Evolutionary conservation across 441 rosid genomes (phyloP), one percentile per base, ranked within the genome.

Genomic region (Jatropha multifida): DNA sequence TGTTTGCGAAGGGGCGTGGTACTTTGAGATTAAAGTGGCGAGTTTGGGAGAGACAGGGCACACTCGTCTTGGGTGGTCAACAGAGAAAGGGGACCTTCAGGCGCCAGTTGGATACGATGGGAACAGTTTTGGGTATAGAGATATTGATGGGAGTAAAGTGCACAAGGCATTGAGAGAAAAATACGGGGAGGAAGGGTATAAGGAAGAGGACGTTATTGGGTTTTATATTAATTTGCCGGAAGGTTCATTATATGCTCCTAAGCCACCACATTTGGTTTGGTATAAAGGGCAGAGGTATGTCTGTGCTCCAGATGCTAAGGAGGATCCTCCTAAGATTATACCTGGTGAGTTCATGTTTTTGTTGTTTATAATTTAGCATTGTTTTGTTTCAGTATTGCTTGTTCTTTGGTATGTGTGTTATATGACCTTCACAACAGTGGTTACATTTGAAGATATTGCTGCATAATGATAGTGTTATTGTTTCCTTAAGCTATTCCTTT

Each of bases 61-160:
- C 80, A 92, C 97, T 1, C 83, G 99, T 23, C 89, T 96, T 0
- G 99, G 99, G 1, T 96, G 97, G 97, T 92, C 97, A 3, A 93
- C 91, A 0, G 95, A 96, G 87, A 93, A 92, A 78, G 97, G 97
- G 14, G 99, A 96, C 83, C 81, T 96, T 83, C 99, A 96, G 83
- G 99, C 98, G 2, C 99, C 98, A 0, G 98, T 96, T 7, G 99
- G 99, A 20, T 93, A 90, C 7, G 99, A 96, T 78, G 91, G 88
- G 49, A 90, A 93, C 76, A 96, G 99, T 81, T 96, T 86, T 51
- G 99, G 97, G 37, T 96, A 90, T 23, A 89, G 99, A 78, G 99
- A 93, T 61, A 80, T 92, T 81, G 99, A 96, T 86, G 99, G 98
- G 74, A 90, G 95, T 81, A 96, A 96, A 87, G 86, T 93, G 75